These are phyloP conservation scores for Escallonia herrerae DNA, from an alignment of 129 eudicot genomes.

Conservation along the genomic window DNA sequence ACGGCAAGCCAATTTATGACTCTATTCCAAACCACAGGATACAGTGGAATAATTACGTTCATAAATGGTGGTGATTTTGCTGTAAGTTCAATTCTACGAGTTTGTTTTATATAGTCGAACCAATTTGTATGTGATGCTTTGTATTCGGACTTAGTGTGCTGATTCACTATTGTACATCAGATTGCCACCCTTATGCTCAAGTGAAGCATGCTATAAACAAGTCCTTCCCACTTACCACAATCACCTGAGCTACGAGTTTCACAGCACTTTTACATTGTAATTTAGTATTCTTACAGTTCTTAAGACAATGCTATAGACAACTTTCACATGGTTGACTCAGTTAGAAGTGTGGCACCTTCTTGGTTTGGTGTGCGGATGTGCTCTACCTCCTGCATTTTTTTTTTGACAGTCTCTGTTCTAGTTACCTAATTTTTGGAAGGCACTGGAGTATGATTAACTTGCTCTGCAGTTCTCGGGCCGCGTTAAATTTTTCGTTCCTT, in stretches of 20 bases:
- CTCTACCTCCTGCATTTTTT: neutral
- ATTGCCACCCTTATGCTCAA: neutral
- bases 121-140: neutral
- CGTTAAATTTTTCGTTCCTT: neutral
- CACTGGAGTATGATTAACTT: too few relatives aligned
- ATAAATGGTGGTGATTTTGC: slow-evolving; percentile 80
- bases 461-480: too few relatives aligned
- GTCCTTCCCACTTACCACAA: neutral
- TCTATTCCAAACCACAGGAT: slow-evolving; percentile 54
- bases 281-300: too few relatives aligned
- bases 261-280: neutral
- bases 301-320: too few relatives aligned
- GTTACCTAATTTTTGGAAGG: too few relatives aligned
- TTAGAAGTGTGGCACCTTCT: neutral
- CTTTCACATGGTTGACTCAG: neutral
- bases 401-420: neutral
- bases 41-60: slow-evolving; percentile 45
- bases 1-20: slow-evolving; percentile 64
- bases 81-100: slow-evolving; percentile 31
- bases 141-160: neutral
- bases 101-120: neutral
- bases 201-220: neutral
- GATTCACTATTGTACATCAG: neutral
- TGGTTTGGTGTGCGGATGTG: neutral
- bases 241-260: neutral